These are phyloP conservation scores for Candida rishiriensis DNA, from an alignment of 805 yeast species.

Conservation along the genomic window DNA sequence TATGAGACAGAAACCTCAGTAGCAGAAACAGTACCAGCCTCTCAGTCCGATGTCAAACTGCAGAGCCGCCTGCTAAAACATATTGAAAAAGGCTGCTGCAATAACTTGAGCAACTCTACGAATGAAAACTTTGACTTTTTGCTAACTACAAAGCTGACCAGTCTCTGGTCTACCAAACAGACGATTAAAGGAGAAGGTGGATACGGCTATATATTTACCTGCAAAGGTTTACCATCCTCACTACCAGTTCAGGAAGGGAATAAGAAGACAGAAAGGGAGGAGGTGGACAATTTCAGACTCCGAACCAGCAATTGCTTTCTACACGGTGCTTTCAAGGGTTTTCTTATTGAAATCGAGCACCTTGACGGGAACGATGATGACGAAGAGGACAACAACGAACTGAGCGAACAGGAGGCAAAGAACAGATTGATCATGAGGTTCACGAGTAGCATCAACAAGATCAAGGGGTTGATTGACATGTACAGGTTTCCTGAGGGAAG, in stretches of 20 bases:
- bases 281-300: slow-evolving; percentile 45
- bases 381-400: slow-evolving; percentile 7
- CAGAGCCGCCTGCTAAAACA: slow-evolving; percentile 25
- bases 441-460: slow-evolving; percentile 30
- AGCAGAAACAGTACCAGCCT: neutral
- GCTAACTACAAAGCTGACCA: slow-evolving; percentile 53
- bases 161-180: slow-evolving; percentile 69
- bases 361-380: slow-evolving; percentile 19
- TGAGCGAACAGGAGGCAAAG: slow-evolving; percentile 15
- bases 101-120: slow-evolving; percentile 31
- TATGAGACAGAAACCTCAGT: slow-evolving; percentile 19
- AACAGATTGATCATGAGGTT: slow-evolving; percentile 27
- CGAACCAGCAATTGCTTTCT: slow-evolving; percentile 68
- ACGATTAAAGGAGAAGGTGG: slow-evolving; percentile 74
- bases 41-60: slow-evolving; percentile 8
- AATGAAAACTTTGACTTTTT: slow-evolving; percentile 55
- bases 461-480: slow-evolving; percentile 27
- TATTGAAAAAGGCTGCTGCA: slow-evolving; percentile 44
- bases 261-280: neutral
- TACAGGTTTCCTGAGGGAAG: slow-evolving; percentile 34
- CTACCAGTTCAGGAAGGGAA: too few species aligned
- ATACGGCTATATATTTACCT: slow-evolving; percentile 50
- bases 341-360: slow-evolving; percentile 57
- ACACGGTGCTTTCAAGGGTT: slow-evolving; percentile 71
- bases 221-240: slow-evolving; percentile 14